Percentiles rank a stretch among this genome's conserved stretches.
These are phyloP conservation scores for Juncus inflexus DNA, from an alignment of 176 grass and related monocot genomes.

Conservation along the genomic window DNA sequence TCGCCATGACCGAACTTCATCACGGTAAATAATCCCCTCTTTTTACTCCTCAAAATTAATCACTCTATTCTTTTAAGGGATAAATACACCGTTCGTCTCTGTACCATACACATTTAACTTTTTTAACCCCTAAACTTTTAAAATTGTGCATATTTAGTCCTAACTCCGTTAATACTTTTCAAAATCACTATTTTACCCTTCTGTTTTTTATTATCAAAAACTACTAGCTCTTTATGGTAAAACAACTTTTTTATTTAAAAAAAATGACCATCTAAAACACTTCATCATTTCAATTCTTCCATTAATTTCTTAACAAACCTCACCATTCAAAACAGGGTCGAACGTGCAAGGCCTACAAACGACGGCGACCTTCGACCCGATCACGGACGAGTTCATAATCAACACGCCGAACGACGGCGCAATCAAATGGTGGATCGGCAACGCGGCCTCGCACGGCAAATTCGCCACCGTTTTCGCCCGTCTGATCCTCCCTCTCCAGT, in stretches of 20 bases:
- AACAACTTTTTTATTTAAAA: too few relatives aligned
- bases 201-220: too few relatives aligned
- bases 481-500: conserved; percentile 85
- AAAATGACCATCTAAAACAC: too few relatives aligned
- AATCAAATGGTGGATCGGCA: conserved; percentile 99
- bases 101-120: too few relatives aligned
- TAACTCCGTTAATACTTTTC: too few relatives aligned
- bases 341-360: conserved; percentile 97
- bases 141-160: too few relatives aligned
- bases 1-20: conserved; percentile 99
- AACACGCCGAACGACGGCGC: conserved; percentile 96
- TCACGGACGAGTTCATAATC: conserved; percentile 85
- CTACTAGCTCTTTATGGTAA: too few relatives aligned
- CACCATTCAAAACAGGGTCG: conserved; percentile 51
- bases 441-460: conserved; percentile 87
- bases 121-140: too few relatives aligned
- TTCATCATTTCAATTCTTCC: too few relatives aligned
- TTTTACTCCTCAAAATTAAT: not conserved
- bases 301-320: too few relatives aligned
- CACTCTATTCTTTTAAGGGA: conserved; percentile 7
- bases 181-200: too few relatives aligned
- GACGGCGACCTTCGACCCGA: conserved; percentile 95
- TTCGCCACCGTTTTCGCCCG: conserved; percentile 90
- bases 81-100: too few relatives aligned
- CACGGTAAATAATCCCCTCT: conserved; percentile 55